Conservation (phyloP, 805 yeast species). For the Priceomyces fermenticarens region DNA sequence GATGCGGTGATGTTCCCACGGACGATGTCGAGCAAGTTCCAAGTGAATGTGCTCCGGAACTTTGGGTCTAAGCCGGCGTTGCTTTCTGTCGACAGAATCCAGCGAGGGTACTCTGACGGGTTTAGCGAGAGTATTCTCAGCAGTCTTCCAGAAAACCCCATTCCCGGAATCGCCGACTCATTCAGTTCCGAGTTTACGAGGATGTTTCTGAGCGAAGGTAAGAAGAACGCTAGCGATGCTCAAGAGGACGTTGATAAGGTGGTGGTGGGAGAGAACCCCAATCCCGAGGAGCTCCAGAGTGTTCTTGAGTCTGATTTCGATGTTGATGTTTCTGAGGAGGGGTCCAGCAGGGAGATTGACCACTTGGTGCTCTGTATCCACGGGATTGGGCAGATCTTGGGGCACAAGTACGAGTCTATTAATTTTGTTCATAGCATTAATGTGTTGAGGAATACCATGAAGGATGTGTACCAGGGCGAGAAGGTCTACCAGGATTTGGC, state of each 20-base stretch:
- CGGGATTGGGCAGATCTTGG: constrained; percentile 91
- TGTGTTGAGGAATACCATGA: constrained; percentile 57
- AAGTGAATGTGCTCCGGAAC: constrained; percentile 33
- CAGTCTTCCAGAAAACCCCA: constrained; percentile 26
- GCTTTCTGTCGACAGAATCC: constrained; percentile 48
- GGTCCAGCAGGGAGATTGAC: constrained; percentile 40
- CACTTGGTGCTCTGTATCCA: constrained; percentile 85
- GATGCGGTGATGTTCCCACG: constrained; percentile 49
- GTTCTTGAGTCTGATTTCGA: constrained; percentile 52
- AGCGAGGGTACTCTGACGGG: constrained; percentile 47
- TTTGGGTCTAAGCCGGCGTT: constrained; percentile 32
- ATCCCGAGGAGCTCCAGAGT: constrained; percentile 34
- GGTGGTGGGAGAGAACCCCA: constrained; percentile 7
- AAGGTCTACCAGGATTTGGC: constrained; percentile 36
- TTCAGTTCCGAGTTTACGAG: constrained; percentile 26
- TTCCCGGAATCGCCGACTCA: constrained; percentile 31
- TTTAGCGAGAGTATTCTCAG: constrained; percentile 29
- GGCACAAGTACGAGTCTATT: constrained; percentile 72
- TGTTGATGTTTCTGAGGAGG: constrained; percentile 14
- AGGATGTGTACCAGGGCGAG: constrained; percentile 43
- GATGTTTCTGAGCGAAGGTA: constrained; percentile 20
- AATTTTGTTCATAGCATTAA: constrained; percentile 86
- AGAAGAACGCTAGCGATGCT: constrained; percentile 14
- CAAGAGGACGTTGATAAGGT: constrained; percentile 7
- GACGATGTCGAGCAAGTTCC: constrained; percentile 37